phyloP scores from a whole-genome alignment of 176 grass and related monocot genomes.

The Musa beccarii region DNA sequence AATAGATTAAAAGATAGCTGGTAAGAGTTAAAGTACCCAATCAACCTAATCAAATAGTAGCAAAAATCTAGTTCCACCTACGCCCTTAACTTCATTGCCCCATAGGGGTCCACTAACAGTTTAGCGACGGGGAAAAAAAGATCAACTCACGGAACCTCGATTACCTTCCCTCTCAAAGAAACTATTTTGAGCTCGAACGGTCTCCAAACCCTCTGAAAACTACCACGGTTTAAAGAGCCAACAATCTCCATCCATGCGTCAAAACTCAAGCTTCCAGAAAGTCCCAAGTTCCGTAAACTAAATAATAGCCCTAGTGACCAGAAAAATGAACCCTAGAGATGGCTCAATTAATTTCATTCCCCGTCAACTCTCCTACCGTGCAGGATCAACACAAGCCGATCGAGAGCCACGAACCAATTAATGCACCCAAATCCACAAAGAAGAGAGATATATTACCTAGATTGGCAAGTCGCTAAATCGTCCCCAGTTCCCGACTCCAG shows the following conservation, averaged over 20 bases:
- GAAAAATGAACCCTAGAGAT: not conserved
- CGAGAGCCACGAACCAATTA: not conserved
- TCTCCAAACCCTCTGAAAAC: not conserved
- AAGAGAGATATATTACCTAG: not conserved
- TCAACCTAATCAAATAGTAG: no score
- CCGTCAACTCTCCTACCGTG: not conserved
- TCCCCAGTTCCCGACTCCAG: not conserved
- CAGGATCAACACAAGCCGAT: not conserved
- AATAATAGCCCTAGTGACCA: not conserved
- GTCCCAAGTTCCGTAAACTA: not conserved
- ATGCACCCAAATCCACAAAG: not conserved
- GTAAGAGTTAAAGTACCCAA: not conserved
- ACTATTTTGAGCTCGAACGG: not conserved
- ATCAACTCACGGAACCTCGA: not conserved
- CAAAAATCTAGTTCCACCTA: not conserved
- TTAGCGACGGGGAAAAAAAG: not conserved
- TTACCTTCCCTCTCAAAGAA: not conserved
- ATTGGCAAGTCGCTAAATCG: not conserved
- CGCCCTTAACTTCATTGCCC: not conserved
- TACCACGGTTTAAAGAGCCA: not conserved
- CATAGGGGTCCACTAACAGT: not conserved
- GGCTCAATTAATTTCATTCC: not conserved
- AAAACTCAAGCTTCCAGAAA: not conserved
- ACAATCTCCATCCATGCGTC: not conserved
- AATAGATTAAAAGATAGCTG: not conserved